These are phyloP conservation scores for Cavenderia fasciculata DNA, from an alignment of 78 protist species.

Conservation along the genomic window DNA sequence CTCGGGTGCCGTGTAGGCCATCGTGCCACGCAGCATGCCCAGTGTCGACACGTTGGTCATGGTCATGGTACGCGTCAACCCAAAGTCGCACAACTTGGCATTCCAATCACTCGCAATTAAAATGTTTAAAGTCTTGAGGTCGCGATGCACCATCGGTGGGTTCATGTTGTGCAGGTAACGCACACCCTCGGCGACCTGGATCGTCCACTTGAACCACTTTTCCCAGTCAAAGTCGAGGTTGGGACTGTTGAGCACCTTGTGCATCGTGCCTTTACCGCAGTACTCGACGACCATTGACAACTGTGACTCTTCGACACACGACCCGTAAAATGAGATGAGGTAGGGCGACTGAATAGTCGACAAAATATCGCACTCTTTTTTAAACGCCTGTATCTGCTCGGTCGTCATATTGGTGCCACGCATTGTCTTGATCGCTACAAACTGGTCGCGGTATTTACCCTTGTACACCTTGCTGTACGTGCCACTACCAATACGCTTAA, in stretches of 20 bases:
- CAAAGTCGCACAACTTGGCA: constrained; percentile 89
- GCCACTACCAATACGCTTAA: constrained; percentile 78
- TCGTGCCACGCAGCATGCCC: constrained; percentile 76
- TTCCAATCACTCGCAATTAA: constrained; percentile 15
- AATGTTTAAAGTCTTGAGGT: constrained; percentile 76
- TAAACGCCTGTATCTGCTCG: constrained; percentile 52
- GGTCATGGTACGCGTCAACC: constrained; percentile 75
- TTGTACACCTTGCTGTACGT: constrained; percentile 78
- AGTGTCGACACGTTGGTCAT: constrained; percentile 73
- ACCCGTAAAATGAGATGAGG: constrained; percentile 64
- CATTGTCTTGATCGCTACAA: constrained; percentile 77
- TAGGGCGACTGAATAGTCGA: constrained; percentile 65
- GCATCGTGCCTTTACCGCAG: constrained; percentile 74
- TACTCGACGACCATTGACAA: constrained; percentile 83
- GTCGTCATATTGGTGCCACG: constrained; percentile 72
- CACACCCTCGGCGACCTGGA: constrained; percentile 68
- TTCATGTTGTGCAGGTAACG: constrained; percentile 63
- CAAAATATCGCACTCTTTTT: constrained; percentile 54
- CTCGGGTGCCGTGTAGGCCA: constrained; percentile 83
- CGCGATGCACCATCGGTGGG: constrained; percentile 82
- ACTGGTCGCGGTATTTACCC: constrained; percentile 62
- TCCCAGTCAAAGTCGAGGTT: constrained; percentile 67
- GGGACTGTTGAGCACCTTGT: constrained; percentile 39
- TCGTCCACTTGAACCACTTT: constrained; percentile 72
- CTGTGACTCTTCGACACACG: constrained; percentile 51